Evolutionary conservation across 1,284 basidiomycete genomes (phyloP).

Genomic region (Dichomitus squalens): DNA sequence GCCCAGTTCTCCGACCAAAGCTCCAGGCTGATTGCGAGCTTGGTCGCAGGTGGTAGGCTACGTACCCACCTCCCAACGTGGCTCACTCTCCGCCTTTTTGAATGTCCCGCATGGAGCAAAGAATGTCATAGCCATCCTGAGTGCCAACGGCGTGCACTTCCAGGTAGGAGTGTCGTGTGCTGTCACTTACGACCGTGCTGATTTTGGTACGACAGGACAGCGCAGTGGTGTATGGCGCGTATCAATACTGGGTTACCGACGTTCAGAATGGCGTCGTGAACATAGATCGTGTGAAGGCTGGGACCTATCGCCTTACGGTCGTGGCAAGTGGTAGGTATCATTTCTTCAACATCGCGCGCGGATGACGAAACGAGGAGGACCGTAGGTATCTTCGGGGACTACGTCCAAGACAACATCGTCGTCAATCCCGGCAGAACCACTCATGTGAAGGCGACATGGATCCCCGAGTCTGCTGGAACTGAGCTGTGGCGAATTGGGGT

Average conservation of each 20-base stretch:
- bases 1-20: not conserved
- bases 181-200: not conserved
- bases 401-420: conserved; percentile 28
- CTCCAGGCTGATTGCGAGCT: not conserved
- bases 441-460: conserved; percentile 21
- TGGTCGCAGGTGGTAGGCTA: conserved; percentile 19
- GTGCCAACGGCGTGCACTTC: conserved; percentile 30
- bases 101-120: conserved; percentile 24
- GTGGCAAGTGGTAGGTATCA: conserved; percentile 25
- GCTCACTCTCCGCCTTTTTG: conserved; percentile 22
- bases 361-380: not conserved
- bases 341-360: not conserved
- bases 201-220: conserved; percentile 22
- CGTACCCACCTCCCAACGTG: conserved; percentile 13
- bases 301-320: conserved; percentile 33
- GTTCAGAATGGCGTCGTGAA: conserved; percentile 22
- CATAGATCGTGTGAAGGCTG: conserved; percentile 31
- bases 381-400: conserved; percentile 34
- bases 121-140: conserved; percentile 28
- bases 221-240: conserved; percentile 26
- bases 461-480: conserved; percentile 27
- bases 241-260: conserved; percentile 32
- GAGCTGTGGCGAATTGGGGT: conserved; percentile 34
- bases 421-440: conserved; percentile 24
- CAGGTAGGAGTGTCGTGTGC: conserved; percentile 7